Percentiles rank a stretch among this genome's conserved stretches.
phyloP scores from a whole-genome alignment of 2,329 filamentous ascomycete genomes.

The Aspergillus sp. region DNA sequence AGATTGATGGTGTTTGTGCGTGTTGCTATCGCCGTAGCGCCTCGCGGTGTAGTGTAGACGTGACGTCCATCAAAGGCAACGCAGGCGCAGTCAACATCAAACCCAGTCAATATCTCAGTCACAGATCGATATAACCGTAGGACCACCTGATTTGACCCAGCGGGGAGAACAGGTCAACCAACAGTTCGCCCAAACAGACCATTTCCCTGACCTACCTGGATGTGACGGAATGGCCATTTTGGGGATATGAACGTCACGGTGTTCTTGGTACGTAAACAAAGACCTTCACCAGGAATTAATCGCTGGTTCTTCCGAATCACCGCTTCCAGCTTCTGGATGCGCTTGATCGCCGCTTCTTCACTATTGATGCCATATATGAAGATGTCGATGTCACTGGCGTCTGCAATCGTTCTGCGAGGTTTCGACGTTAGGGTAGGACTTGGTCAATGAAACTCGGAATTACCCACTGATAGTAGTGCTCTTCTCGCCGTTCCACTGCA shows the following conservation, averaged over 20 bases:
- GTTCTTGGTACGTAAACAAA: background rate
- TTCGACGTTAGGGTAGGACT: background rate
- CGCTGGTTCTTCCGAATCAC: background rate
- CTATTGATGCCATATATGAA: background rate
- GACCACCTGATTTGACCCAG: background rate
- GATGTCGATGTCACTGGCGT: background rate
- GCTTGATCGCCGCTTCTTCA: background rate
- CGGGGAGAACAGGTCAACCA: background rate
- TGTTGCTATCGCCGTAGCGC: background rate
- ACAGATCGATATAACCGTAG: background rate
- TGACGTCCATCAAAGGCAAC: background rate
- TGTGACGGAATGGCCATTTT: background rate
- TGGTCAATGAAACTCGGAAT: background rate
- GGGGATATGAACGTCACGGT: background rate
- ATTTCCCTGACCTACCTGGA: background rate
- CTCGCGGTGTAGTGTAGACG: background rate
- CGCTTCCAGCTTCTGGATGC: background rate
- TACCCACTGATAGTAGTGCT: background rate
- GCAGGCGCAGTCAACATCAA: background rate
- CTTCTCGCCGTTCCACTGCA: background rate
- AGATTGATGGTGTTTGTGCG: background rate
- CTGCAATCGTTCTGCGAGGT: background rate
- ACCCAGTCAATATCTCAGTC: background rate
- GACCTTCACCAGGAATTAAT: background rate
- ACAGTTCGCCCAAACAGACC: background rate